Base-by-base conservation (phyloP, 345 rosid species). In the Eucalyptus tenuipes region DNA sequence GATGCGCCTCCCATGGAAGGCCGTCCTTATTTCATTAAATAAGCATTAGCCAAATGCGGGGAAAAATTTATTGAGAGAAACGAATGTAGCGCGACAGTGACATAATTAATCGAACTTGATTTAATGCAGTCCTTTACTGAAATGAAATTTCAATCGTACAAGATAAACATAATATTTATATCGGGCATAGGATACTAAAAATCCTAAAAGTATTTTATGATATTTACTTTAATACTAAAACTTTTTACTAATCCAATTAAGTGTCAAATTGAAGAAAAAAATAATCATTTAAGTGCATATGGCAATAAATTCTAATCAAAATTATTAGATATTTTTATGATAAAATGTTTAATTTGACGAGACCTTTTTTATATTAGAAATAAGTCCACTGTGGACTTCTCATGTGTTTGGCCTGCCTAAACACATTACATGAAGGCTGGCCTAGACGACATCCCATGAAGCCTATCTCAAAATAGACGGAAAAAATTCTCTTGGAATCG, bases 371-470 rank as follows among this genome's bases (percentile, higher is more conserved):
- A 14, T n/a, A n/a, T 64, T 14, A 64, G 16, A 64, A 7, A 64
- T 15, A 8, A n/a, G 10, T 64, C 2, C 0, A 7, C 0, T 0
- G 1, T 64, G 75, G 11, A n/a, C 20, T n/a, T 64, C 18, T n/a
- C 16, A 64, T 3, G 37, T 64, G 40, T 6, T 7, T 64, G 10
- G 9, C 37, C 7, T 64, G 5, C 10, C 75, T 64, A n/a, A 29
- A 13, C 22, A n/a, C n/a, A n/a, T n/a, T n/a, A n/a, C n/a, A n/a
- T n/a, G n/a, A n/a, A n/a, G n/a, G n/a, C n/a, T n/a, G n/a, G n/a
- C n/a, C n/a, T n/a, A n/a, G n/a, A n/a, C 8, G 33, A 64, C 75
- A 4, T n/a, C 18, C 3, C 40, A 64, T 4, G 20, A 64, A 64
- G 37, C 75, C 75, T 15, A n/a, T 61, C 33, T 12, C 68, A 61